phyloP scores from a whole-genome alignment of 1,284 basidiomycete species.

The Ustilago sp. region DNA sequence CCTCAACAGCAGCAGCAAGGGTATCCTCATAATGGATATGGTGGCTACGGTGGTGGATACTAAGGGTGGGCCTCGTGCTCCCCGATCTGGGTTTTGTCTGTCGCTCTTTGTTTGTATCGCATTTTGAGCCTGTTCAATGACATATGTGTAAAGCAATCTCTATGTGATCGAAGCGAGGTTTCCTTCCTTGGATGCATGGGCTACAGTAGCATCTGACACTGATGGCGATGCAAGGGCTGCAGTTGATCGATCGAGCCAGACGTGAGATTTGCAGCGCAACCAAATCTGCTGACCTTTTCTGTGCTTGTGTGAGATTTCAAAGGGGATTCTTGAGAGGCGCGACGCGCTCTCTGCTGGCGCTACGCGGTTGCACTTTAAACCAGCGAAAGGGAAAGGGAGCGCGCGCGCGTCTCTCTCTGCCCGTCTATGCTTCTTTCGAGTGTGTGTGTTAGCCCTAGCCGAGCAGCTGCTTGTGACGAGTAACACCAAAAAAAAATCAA shows the following conservation, averaged over 20 bases:
- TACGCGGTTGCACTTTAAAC: slow-evolving; percentile 39
- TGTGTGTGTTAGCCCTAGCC: slow-evolving; percentile 9
- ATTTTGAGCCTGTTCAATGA: background rate
- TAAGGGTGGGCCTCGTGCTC: slow-evolving; percentile 2
- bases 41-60: slow-evolving; percentile 35
- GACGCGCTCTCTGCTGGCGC: slow-evolving; percentile 25
- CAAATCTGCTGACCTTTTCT: slow-evolving; percentile 9
- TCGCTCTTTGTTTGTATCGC: slow-evolving; percentile 9
- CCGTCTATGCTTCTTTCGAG: slow-evolving; percentile 3
- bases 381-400: background rate
- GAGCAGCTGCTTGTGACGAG: background rate
- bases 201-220: background rate
- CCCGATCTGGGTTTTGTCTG: background rate
- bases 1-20: slow-evolving; percentile 17
- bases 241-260: slow-evolving; percentile 9
- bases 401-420: slow-evolving; percentile 9
- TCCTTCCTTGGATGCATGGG: background rate
- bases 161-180: no score
- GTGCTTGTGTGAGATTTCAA: background rate
- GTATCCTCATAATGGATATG: slow-evolving; percentile 41
- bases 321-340: slow-evolving; percentile 10
- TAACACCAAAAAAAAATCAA: slow-evolving; percentile 1
- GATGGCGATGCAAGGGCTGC: background rate
- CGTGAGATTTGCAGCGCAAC: background rate
- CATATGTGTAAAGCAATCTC: background rate